These are phyloP conservation scores for Fraxinus anomala DNA, from an alignment of 257 asterid species.

Conservation along the genomic window DNA sequence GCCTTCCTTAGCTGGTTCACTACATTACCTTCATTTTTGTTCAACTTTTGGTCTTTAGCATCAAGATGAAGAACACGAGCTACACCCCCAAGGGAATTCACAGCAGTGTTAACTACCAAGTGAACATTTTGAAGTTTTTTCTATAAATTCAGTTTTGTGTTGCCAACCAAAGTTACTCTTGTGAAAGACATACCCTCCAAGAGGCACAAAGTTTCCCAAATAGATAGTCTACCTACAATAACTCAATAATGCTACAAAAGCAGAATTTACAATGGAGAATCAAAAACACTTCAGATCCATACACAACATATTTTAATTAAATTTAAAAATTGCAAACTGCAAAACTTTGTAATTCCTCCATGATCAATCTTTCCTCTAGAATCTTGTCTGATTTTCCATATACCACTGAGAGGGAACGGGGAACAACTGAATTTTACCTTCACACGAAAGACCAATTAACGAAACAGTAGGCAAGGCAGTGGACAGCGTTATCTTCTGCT, in stretches of 20 bases:
- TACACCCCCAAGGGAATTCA: background rate
- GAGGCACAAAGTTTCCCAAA: background rate
- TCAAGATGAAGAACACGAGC: conserved; percentile 51
- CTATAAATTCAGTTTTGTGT: conserved; percentile 15
- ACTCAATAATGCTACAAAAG: conserved; percentile 22
- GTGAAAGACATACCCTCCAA: background rate
- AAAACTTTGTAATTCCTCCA: conserved; percentile 36
- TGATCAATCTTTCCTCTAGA: conserved; percentile 2
- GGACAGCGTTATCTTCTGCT: conserved; percentile 63
- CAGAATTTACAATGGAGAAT: conserved; percentile 40
- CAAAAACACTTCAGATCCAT: conserved; percentile 3
- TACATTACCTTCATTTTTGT: conserved; percentile 76
- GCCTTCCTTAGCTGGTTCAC: conserved; percentile 94
- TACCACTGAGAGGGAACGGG: conserved; percentile 8
- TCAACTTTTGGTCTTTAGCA: conserved; percentile 89
- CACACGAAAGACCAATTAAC: conserved; percentile 93
- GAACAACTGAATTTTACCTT: background rate
- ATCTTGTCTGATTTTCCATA: conserved; percentile 1
- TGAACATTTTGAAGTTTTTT: conserved; percentile 14
- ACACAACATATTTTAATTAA: conserved; percentile 22
- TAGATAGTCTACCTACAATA: conserved; percentile 8
- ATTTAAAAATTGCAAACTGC: conserved; percentile 32
- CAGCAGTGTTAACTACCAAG: background rate
- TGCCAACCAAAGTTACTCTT: background rate
- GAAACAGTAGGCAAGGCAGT: conserved; percentile 81